Evolutionary conservation across 1,139 yeast species (phyloP).

Genomic region (Martiniozyma asiatica): DNA sequence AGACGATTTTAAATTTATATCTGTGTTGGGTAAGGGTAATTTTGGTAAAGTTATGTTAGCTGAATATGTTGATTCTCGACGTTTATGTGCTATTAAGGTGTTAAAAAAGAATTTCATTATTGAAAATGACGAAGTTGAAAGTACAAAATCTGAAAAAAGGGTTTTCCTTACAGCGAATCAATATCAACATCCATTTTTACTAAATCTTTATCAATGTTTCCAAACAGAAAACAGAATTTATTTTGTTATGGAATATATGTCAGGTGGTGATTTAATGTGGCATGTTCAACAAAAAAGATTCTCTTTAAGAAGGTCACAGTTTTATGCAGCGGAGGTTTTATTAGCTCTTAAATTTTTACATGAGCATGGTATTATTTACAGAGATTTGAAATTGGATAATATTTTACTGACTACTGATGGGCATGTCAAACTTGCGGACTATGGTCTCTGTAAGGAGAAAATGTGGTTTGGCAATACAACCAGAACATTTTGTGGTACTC

Average conservation of each 20-base stretch:
- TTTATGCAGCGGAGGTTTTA: slow-evolving; percentile 92
- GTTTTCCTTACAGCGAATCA: slow-evolving; percentile 85
- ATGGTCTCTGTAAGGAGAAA: slow-evolving; percentile 91
- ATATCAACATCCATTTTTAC: slow-evolving; percentile 84
- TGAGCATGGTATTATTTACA: slow-evolving; percentile 89
- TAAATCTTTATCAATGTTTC: slow-evolving; percentile 88
- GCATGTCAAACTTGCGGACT: slow-evolving; percentile 95
- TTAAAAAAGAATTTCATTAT: slow-evolving; percentile 89
- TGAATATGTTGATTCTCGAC: slow-evolving; percentile 69
- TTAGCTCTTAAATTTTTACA: slow-evolving; percentile 87
- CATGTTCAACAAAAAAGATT: slow-evolving; percentile 90
- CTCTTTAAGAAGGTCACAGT: slow-evolving; percentile 84
- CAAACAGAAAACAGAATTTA: slow-evolving; percentile 96
- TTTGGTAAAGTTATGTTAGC: slow-evolving; percentile 97
- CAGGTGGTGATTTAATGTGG: slow-evolving; percentile 99
- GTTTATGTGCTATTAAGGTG: slow-evolving; percentile 87
- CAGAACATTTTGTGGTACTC: slow-evolving; percentile 96
- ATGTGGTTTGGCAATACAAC: slow-evolving; percentile 92
- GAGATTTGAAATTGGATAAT: slow-evolving; percentile 92
- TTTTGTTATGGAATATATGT: slow-evolving; percentile 94
- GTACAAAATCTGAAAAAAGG: slow-evolving; percentile 86
- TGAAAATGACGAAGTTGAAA: slow-evolving; percentile 91
- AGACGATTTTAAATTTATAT: slow-evolving; percentile 87
- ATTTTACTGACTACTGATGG: slow-evolving; percentile 81
- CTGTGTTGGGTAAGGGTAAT: slow-evolving; percentile 94